phyloP scores from a whole-genome alignment of 1,139 yeast species.

The Pichia sp. region DNA sequence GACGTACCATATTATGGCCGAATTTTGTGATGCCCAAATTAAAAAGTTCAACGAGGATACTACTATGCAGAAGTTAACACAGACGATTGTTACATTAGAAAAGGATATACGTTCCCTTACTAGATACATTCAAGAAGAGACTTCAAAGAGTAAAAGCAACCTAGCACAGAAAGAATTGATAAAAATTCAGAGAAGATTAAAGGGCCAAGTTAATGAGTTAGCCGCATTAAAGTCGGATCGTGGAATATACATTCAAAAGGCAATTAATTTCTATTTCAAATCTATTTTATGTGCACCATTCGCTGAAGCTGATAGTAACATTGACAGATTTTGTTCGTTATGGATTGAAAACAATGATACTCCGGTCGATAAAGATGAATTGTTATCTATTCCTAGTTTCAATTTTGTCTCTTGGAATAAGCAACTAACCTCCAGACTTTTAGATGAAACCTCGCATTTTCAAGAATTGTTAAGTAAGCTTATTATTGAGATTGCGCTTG shows the following conservation, averaged over 20 bases:
- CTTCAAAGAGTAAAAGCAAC: constrained; percentile 39
- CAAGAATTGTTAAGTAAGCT: constrained; percentile 54
- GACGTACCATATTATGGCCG: constrained; percentile 61
- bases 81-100: constrained; percentile 39
- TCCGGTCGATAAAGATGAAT: constrained; percentile 15
- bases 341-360: constrained; percentile 63
- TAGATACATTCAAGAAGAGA: constrained; percentile 40
- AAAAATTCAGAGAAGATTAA: constrained; percentile 47
- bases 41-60: constrained; percentile 44
- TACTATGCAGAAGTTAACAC: constrained; percentile 43
- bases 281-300: constrained; percentile 45
- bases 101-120: constrained; percentile 51
- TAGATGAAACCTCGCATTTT: constrained; percentile 47
- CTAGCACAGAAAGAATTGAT: constrained; percentile 40
- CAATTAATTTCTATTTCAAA: constrained; percentile 60
- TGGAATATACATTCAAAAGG: constrained; percentile 47
- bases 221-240: constrained; percentile 38
- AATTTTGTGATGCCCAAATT: constrained; percentile 71
- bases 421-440: constrained; percentile 75
- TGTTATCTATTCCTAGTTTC: constrained; percentile 46
- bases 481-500: constrained; percentile 48
- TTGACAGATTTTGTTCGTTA: constrained; percentile 79
- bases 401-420: constrained; percentile 79
- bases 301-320: constrained; percentile 50
- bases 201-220: constrained; percentile 50